A percentile compares a stretch with the other conserved stretches of the same genome.
Conservation (phyloP, 345 rosid genomes). For the Raphanus sativus region DNA sequence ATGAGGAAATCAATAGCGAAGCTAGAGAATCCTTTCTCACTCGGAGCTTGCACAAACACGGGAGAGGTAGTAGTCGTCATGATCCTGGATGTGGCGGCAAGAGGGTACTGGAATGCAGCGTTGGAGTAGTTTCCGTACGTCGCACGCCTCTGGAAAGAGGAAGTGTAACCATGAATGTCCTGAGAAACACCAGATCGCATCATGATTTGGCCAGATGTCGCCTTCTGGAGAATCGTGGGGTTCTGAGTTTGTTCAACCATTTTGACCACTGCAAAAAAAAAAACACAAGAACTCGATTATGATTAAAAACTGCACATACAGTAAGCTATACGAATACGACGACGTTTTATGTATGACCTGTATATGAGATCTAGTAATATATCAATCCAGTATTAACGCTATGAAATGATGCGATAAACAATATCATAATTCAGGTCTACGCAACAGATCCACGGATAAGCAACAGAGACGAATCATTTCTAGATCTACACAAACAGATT, state of each 20-base stretch:
- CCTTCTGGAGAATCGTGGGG: constrained; percentile 69
- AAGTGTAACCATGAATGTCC: constrained; percentile 41
- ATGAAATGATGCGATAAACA: background rate
- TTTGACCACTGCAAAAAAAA: constrained; percentile 42
- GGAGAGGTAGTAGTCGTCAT: constrained; percentile 47
- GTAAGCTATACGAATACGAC: background rate
- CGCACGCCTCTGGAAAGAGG: constrained; percentile 51
- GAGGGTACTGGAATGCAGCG: constrained; percentile 56
- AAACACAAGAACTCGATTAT: background rate
- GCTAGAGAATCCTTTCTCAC: constrained; percentile 62
- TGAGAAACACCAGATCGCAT: constrained; percentile 51
- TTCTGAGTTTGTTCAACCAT: constrained; percentile 81
- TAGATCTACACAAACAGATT: background rate
- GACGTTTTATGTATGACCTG: background rate
- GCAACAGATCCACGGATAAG: constrained; percentile 22
- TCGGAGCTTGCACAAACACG: constrained; percentile 61
- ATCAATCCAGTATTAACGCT: background rate
- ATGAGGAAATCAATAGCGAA: constrained; percentile 77
- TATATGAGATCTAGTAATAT: background rate
- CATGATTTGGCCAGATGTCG: constrained; percentile 62
- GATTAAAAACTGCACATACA: background rate
- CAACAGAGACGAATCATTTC: background rate
- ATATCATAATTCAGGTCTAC: background rate
- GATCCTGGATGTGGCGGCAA: constrained; percentile 11
- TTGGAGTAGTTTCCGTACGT: constrained; percentile 64